Evolutionary conservation across 495 filamentous ascomycete species (phyloP).

Genomic region (Lasiosphaeria miniovina): DNA sequence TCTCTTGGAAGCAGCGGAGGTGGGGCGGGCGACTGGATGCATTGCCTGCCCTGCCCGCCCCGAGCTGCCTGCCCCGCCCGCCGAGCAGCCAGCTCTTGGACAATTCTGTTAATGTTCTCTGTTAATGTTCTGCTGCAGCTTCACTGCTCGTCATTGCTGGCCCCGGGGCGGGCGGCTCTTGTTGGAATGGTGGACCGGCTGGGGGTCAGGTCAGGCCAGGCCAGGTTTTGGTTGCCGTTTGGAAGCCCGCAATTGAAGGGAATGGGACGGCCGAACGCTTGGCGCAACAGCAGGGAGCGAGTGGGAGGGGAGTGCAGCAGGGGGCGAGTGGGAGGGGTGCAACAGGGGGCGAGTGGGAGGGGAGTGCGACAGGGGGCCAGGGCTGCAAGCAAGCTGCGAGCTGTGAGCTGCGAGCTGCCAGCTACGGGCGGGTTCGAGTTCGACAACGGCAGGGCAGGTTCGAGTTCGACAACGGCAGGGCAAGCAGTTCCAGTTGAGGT

Average conservation of each 20-base stretch:
- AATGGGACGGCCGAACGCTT: not conserved
- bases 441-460: not conserved
- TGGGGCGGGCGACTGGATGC: slow-evolving; percentile 9
- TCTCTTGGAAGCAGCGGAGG: slow-evolving; percentile 7
- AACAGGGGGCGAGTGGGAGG: not conserved
- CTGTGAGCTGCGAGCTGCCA: too few species aligned
- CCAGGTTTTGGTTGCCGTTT: too few species aligned
- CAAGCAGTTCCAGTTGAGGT: not conserved
- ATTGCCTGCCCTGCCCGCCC: not conserved
- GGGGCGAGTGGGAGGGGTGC: not conserved
- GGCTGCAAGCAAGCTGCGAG: too few species aligned
- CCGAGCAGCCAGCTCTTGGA: too few species aligned
- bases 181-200: too few species aligned
- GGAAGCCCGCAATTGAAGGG: too few species aligned
- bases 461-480: not conserved
- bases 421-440: too few species aligned
- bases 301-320: not conserved
- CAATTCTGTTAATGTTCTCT: not conserved
- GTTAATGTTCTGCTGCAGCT: not conserved
- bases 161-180: not conserved
- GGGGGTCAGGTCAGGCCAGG: too few species aligned
- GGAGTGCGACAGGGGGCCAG: not conserved
- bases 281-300: not conserved
- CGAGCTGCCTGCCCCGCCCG: too few species aligned
- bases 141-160: slow-evolving; percentile 15